Evolutionary conservation across 129 eudicot species (phyloP).

Genomic region (Tanacetum coccineum): DNA sequence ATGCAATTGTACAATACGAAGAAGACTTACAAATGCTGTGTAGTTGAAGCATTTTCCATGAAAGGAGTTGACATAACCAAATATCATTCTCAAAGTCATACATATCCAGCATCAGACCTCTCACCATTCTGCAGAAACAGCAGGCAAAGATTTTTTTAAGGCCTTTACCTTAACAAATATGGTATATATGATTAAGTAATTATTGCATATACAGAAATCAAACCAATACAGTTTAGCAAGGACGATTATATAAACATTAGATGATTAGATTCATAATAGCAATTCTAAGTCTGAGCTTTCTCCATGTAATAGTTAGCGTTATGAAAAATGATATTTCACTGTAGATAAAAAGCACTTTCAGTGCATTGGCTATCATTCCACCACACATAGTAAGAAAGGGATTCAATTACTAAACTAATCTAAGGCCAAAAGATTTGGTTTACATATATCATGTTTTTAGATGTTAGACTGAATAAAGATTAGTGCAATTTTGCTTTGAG

Average conservation of each 20-base stretch:
- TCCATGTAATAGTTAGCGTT: not conserved
- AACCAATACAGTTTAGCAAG: constrained; percentile 1
- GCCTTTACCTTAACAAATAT: constrained; percentile 7
- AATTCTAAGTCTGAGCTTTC: too few species aligned
- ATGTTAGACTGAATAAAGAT: not conserved
- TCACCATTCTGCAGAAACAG: constrained; percentile 59
- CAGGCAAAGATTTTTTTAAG: constrained; percentile 4
- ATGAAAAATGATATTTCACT: constrained; percentile 1
- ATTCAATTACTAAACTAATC: too few species aligned
- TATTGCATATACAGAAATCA: constrained; percentile 1
- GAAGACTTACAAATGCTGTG: constrained; percentile 72
- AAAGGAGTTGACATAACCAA: constrained; percentile 84
- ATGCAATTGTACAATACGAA: not conserved
- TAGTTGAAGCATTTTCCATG: too few species aligned
- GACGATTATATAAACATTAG: constrained; percentile 10
- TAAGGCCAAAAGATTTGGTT: constrained; percentile 5
- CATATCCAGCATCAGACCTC: constrained; percentile 86
- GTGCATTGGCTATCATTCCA: constrained; percentile 18
- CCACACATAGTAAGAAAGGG: too few species aligned
- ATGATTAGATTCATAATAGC: not conserved
- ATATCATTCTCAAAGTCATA: constrained; percentile 65
- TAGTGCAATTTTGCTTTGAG: too few species aligned
- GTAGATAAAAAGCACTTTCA: not conserved
- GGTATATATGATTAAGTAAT: not conserved
- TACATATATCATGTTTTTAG: not conserved